Base-by-base conservation (phyloP, 2,329 filamentous ascomycete species). In the Onygenales sp. region DNA sequence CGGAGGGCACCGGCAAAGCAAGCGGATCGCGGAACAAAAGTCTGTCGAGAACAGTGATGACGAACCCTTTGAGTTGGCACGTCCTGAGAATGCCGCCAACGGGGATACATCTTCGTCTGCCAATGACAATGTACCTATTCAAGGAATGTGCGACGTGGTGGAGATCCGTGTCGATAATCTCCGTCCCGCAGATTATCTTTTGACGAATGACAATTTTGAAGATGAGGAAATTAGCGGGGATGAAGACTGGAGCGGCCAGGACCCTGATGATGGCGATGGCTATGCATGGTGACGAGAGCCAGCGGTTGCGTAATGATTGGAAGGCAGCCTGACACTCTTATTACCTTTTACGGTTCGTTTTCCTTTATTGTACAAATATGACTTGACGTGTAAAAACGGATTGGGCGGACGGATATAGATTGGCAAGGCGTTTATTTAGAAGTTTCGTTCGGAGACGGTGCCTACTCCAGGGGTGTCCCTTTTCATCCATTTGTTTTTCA, bases 81-180 rank as follows among this genome's bases (percentile, higher is more conserved):
- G 7, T 53, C 54, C 33, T 55, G 52, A 13, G 50, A 46, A 41
- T 13, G 41, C 49, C 3, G 35, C 57, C 13, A 57, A 59, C 3
- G 42, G 36, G 7, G 54, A 60, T 33, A 51, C 50, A 21, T 56
- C 9, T 36, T 14, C 7, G 27, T 33, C 38, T 17, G 27, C 13
- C 3, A 21, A 14, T 9, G 50, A 51, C 13, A 39, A 21, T 7
- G 50, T 54, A 0, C 69, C 68, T 55, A 66, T 77, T 13, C 81
- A 83, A 60, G 80, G 80, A 1, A 72, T 80, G 61, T 85, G 82
- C 60, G 71, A 81, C 51, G 69, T 77, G 8, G 81, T 85, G 9
- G 73, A 77, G 43, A 75, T 85, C 50, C 73, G 76, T 31, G 81
- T 85, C 51, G 81, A 84, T 61, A 84, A 84, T 59, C 75, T 79